These are phyloP conservation scores for Dacryopinax primogenitus DNA, from an alignment of 768 basidiomycete genomes.

Conservation along the genomic window DNA sequence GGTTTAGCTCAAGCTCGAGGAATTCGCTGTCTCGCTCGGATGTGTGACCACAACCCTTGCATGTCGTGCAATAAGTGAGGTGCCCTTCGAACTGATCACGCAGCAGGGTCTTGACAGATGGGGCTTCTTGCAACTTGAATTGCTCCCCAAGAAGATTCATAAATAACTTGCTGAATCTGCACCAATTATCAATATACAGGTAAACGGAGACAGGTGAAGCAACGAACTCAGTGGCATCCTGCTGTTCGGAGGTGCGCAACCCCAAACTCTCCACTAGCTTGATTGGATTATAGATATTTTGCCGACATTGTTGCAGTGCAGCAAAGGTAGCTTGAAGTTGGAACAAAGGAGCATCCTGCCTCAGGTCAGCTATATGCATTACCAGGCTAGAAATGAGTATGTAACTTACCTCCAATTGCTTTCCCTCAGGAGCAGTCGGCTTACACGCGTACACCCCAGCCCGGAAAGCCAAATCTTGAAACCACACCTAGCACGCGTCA, in stretches of 20 bases:
- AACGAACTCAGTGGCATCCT: constrained; percentile 89
- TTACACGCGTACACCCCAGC: constrained; percentile 69
- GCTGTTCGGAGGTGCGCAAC: constrained; percentile 72
- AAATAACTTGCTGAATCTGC: constrained; percentile 87
- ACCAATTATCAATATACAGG: constrained; percentile 8
- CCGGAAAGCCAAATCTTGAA: constrained; percentile 69
- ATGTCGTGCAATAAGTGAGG: constrained; percentile 67
- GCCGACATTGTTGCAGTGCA: constrained; percentile 61
- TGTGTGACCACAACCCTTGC: constrained; percentile 49
- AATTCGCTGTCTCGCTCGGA: constrained; percentile 65
- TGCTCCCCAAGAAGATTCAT: constrained; percentile 78
- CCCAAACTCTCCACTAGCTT: constrained; percentile 76
- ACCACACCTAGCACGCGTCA: constrained; percentile 63
- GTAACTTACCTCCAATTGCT: constrained; percentile 33
- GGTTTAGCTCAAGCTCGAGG: constrained; percentile 75
- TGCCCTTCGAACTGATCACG: constrained; percentile 79
- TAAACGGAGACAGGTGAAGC: background rate
- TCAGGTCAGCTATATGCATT: background rate
- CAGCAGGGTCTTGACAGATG: constrained; percentile 52
- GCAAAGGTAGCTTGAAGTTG: constrained; percentile 46
- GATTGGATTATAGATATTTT: constrained; percentile 65
- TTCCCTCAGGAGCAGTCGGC: constrained; percentile 39
- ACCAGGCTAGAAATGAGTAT: background rate
- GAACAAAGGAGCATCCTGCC: constrained; percentile 25
- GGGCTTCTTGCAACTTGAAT: constrained; percentile 66